phyloP scores from a whole-genome alignment of 169 alveolate species.

The Cryptosporidium sp. region DNA sequence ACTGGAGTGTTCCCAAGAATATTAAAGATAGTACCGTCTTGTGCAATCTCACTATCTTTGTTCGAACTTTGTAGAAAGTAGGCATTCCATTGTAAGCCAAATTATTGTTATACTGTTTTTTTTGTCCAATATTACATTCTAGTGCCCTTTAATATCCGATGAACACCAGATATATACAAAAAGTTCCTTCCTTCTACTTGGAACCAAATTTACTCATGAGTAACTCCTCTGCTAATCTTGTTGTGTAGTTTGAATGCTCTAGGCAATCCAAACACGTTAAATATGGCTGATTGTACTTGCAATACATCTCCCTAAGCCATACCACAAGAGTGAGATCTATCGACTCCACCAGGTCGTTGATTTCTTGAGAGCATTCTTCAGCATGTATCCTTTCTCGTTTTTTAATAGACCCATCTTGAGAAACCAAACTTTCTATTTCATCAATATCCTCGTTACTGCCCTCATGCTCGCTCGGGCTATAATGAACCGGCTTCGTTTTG shows the following conservation, averaged over 20 bases:
- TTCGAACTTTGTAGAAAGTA: conserved; percentile 21
- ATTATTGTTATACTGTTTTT: not conserved
- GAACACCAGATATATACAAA: not conserved
- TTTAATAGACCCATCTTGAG: not conserved
- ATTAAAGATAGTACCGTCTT: conserved; percentile 78
- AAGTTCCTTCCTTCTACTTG: not conserved
- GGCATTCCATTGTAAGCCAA: not conserved
- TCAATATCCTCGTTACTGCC: conserved; percentile 27
- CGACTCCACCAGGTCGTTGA: conserved; percentile 19
- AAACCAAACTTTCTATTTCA: conserved; percentile 9
- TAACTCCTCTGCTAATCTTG: conserved; percentile 60
- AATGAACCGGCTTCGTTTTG: not conserved
- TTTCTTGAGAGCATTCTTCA: not conserved
- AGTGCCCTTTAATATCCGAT: not conserved
- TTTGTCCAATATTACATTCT: not conserved
- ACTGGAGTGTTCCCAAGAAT: conserved; percentile 78
- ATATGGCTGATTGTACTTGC: conserved; percentile 32
- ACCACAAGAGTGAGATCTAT: conserved; percentile 57
- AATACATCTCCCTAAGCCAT: conserved; percentile 65
- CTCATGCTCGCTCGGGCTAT: not conserved
- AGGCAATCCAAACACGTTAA: conserved; percentile 6
- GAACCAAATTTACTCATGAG: conserved; percentile 7
- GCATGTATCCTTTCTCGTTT: not conserved
- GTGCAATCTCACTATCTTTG: conserved; percentile 77
- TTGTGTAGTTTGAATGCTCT: conserved; percentile 19